These are phyloP conservation scores for Paramecium tetraurelia DNA, from an alignment of 73 alveolate species.

Conservation along the genomic window DNA sequence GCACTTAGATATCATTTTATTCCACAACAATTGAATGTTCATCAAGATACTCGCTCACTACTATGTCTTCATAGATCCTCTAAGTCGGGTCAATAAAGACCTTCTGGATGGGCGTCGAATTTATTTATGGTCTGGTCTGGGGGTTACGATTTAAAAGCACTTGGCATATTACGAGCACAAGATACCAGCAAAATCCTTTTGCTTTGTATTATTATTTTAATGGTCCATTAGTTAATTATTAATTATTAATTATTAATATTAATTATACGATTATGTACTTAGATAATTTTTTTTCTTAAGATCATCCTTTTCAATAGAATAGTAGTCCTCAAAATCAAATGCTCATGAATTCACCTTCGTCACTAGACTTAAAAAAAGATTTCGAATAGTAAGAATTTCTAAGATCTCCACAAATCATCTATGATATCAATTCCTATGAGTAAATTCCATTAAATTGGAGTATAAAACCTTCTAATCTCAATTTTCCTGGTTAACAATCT, in stretches of 20 bases:
- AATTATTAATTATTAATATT: neutral
- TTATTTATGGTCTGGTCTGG: neutral
- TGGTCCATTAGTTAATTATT: neutral
- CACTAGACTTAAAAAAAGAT: neutral
- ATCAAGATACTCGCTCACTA: neutral
- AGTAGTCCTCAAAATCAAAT: neutral
- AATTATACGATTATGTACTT: neutral
- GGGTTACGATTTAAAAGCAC: slow-evolving; percentile 25
- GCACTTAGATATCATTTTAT: neutral
- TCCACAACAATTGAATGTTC: neutral
- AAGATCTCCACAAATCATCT: neutral
- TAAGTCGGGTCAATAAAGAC: slow-evolving; percentile 22
- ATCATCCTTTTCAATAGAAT: neutral
- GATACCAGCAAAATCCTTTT: slow-evolving; percentile 21
- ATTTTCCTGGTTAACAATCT: neutral
- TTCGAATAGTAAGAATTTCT: neutral
- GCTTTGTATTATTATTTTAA: neutral
- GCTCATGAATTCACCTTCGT: neutral
- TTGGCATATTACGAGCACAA: neutral
- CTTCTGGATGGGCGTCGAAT: neutral
- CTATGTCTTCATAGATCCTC: neutral
- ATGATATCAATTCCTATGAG: neutral
- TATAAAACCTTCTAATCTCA: neutral
- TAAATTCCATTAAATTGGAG: neutral
- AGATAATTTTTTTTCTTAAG: neutral